Percentiles rank a stretch among this genome's conserved stretches.
phyloP scores from a whole-genome alignment of 1,139 yeast genomes.

The Scheffersomyces cryptocercus region DNA sequence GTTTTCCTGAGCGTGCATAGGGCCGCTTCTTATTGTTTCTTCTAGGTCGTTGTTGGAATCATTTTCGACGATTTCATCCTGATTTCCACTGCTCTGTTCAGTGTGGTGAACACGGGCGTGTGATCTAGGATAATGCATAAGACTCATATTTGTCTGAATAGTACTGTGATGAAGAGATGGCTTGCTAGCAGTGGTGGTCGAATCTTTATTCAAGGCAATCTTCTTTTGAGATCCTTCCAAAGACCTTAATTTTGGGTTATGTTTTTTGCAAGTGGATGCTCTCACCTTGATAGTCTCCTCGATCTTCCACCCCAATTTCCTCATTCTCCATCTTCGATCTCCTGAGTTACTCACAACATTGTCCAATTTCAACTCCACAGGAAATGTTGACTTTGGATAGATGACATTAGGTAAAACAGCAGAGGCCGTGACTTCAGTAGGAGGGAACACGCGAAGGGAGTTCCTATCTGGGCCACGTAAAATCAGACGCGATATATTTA shows the following conservation, averaged over 20 bases:
- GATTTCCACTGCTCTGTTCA: conserved; percentile 6
- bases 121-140: conserved; percentile 14
- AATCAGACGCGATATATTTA: conserved; percentile 77
- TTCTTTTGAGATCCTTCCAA: conserved; percentile 47
- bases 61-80: conserved; percentile 9
- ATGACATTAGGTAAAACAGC: conserved; percentile 87
- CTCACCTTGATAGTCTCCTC: conserved; percentile 74
- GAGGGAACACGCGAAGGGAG: conserved; percentile 90
- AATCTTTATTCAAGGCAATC: conserved; percentile 12
- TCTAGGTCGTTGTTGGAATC: conserved; percentile 12
- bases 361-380: conserved; percentile 78
- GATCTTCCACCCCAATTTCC: conserved; percentile 86
- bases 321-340: conserved; percentile 86
- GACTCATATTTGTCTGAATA: conserved; percentile 31
- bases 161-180: conserved; percentile 41
- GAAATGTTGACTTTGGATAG: conserved; percentile 83
- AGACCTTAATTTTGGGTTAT: conserved; percentile 46
- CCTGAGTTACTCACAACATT: conserved; percentile 59
- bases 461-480: conserved; percentile 82
- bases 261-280: conserved; percentile 58
- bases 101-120: conserved; percentile 7
- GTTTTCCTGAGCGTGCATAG: conserved; percentile 26
- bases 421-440: conserved; percentile 85
- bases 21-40: conserved; percentile 25
- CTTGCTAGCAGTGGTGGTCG: conserved; percentile 11